A percentile compares a stretch with the other conserved stretches of the same genome.
These are phyloP conservation scores for Wickerhamiella nectarea DNA, from an alignment of 805 yeast species.

Conservation along the genomic window DNA sequence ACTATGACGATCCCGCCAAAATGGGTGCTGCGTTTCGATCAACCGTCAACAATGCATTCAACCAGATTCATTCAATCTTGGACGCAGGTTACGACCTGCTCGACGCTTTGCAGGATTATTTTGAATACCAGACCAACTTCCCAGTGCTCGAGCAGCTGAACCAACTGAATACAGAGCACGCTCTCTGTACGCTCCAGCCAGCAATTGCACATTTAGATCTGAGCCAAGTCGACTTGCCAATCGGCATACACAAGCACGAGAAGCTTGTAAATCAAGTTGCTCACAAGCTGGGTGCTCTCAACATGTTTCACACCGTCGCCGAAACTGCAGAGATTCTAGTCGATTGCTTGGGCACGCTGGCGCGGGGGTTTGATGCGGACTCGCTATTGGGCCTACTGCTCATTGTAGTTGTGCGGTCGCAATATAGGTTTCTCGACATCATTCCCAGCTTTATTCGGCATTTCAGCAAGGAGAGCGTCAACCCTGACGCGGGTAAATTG, in stretches of 20 bases:
- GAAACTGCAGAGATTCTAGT: not conserved
- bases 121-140: conserved; percentile 9
- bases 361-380: conserved; percentile 54
- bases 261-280: conserved; percentile 33
- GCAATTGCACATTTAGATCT: conserved; percentile 27
- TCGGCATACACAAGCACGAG: conserved; percentile 21
- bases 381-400: conserved; percentile 58
- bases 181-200: conserved; percentile 12
- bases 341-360: not conserved
- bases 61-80: conserved; percentile 3
- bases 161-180: conserved; percentile 1
- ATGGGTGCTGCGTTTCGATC: conserved; percentile 4
- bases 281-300: conserved; percentile 40
- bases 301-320: conserved; percentile 20
- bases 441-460: conserved; percentile 1
- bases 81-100: not conserved
- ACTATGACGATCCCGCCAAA: conserved; percentile 3
- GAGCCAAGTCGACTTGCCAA: conserved; percentile 32
- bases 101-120: conserved; percentile 8
- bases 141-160: conserved; percentile 6
- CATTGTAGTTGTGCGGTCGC: conserved; percentile 53
- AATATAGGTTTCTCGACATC: conserved; percentile 13
- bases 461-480: conserved; percentile 21
- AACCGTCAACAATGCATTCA: conserved; percentile 12
- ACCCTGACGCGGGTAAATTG: conserved; percentile 40